Conservation (phyloP, 2,329 filamentous ascomycete genomes). For the Alternaria brassicicola region DNA sequence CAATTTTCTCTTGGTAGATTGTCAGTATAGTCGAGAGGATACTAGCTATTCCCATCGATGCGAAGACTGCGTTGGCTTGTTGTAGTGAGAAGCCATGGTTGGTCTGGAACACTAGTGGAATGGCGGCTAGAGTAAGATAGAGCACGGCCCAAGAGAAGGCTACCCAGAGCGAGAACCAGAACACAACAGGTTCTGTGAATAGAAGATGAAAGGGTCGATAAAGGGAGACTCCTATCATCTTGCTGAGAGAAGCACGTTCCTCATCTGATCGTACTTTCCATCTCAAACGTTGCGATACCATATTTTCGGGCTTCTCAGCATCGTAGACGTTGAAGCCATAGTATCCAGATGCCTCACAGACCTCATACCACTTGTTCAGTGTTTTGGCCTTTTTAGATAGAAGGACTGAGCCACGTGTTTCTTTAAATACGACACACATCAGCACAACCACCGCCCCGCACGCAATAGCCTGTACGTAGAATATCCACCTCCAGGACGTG, state of each 20-base stretch:
- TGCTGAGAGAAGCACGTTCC: slow-evolving; percentile 68
- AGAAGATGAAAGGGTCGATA: slow-evolving; percentile 80
- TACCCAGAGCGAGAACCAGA: slow-evolving; percentile 89
- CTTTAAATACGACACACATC: slow-evolving; percentile 74
- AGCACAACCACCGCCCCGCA: slow-evolving; percentile 67
- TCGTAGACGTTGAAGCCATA: slow-evolving; percentile 59
- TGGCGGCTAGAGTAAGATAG: slow-evolving; percentile 81
- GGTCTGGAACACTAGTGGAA: slow-evolving; percentile 76
- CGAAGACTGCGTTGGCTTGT: slow-evolving; percentile 74
- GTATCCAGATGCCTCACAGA: slow-evolving; percentile 69
- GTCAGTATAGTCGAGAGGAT: slow-evolving; percentile 70
- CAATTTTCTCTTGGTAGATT: slow-evolving; percentile 73
- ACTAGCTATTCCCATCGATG: slow-evolving; percentile 71
- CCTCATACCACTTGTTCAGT: slow-evolving; percentile 80
- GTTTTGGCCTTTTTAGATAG: slow-evolving; percentile 74
- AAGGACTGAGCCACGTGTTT: slow-evolving; percentile 82
- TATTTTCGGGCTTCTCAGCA: slow-evolving; percentile 28
- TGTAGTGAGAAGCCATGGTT: slow-evolving; percentile 72
- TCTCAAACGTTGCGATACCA: slow-evolving; percentile 64
- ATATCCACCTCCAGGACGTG: slow-evolving; percentile 82
- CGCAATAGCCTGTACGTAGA: slow-evolving; percentile 81
- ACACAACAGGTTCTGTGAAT: slow-evolving; percentile 77
- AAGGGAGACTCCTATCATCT: slow-evolving; percentile 75
- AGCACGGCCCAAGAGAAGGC: slow-evolving; percentile 88
- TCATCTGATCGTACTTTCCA: slow-evolving; percentile 84